These are phyloP conservation scores for Evernia prunastri DNA, from an alignment of 495 filamentous ascomycete species.

Conservation along the genomic window DNA sequence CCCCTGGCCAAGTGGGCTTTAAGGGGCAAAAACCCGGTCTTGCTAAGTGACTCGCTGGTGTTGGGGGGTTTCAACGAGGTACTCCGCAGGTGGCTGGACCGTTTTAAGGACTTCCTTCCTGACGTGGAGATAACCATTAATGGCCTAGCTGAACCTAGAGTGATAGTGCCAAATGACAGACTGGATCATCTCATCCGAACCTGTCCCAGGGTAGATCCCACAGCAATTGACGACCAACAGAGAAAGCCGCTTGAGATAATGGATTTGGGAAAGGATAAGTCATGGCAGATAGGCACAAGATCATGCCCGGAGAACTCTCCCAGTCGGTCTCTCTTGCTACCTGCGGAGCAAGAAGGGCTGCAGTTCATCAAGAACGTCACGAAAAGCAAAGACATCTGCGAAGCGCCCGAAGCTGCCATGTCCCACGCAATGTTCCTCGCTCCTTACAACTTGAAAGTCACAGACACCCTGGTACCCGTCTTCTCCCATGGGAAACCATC, in stretches of 20 bases:
- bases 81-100: conserved; percentile 1
- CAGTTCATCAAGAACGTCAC: conserved; percentile 12
- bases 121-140: conserved; percentile 16
- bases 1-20: conserved; percentile 29
- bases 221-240: neutral
- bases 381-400: conserved; percentile 9
- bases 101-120: conserved; percentile 8
- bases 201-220: neutral
- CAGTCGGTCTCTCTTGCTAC: conserved; percentile 8
- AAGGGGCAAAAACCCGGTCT: conserved; percentile 18
- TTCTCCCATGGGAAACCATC: conserved; percentile 35
- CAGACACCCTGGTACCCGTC: conserved; percentile 30
- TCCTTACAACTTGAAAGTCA: conserved; percentile 13
- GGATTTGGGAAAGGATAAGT: conserved; percentile 17
- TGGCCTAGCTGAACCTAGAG: conserved; percentile 16
- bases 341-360: neutral
- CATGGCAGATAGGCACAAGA: conserved; percentile 11
- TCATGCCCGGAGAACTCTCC: conserved; percentile 14
- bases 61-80: conserved; percentile 2
- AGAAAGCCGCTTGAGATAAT: conserved; percentile 31
- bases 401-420: conserved; percentile 1
- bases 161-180: conserved; percentile 13
- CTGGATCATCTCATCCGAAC: conserved; percentile 10
- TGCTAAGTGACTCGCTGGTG: conserved; percentile 6
- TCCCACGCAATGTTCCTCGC: conserved; percentile 14